Evolutionary conservation across 768 basidiomycete species (phyloP), one percentile per base, ranked within the genome.

Genomic region (Sporobolomyces roseus): DNA sequence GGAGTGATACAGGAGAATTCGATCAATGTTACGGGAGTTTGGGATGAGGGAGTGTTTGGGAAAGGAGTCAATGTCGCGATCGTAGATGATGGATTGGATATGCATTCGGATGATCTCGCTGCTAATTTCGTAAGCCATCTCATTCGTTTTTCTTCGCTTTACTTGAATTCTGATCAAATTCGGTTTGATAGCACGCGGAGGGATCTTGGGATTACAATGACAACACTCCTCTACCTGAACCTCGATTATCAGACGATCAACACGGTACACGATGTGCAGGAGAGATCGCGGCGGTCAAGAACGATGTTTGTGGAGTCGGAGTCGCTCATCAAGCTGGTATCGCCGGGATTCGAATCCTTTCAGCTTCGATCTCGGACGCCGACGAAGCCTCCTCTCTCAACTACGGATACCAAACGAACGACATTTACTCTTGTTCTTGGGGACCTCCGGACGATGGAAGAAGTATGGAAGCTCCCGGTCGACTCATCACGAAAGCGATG

Each of bases 251-350:
- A 30, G 93, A 98, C 72, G 96, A 99, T 74, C 90, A 91, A 74
- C 96, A 99, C 77, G 96, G 96, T 16, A 99, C 96, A 0, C 88
- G 96, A 3, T 99, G 96, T 78, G 94, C 94, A 2, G 96, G 96
- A 33, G 94, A 99, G 79, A 86, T 99, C 55, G 93, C 90, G 27
- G 96, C 96, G 1, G 86, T 83, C 19, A 90, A 89, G 77, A 99
- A 99, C 80, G 85, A 88, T 61, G 89, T 88, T 3, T 99, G 96
- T 75, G 96, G 96, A 36, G 82, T 98, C 21, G 96, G 96, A 25
- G 88, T 99, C 62, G 91, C 96, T 10, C 93, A 96, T 77, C 81
- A 87, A 4, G 88, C 93, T 51, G 90, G 90, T 74, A 86, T 98
- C 70, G 90, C 96, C 33, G 96, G 93, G 30, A 84, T 98, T 50